Evolutionary conservation across 148 eudicot species (phyloP), one percentile per base, ranked within the genome.

Genomic region (Rhododendron kiyosumense): DNA sequence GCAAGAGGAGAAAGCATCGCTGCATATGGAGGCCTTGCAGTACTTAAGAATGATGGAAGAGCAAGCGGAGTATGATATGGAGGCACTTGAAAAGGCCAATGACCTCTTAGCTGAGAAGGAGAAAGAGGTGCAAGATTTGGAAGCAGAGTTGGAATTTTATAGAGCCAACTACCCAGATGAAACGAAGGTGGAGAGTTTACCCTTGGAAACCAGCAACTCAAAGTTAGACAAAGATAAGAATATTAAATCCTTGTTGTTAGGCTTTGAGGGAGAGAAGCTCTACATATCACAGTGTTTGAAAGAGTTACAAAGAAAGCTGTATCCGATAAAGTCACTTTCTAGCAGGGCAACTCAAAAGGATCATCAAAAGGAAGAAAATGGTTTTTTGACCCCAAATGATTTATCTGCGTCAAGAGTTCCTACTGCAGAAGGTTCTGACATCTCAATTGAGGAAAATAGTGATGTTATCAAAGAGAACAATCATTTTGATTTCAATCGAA

Each of bases 21-120:
- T 95, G 81, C 91, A 91, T 85, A 91, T 95, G 94, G 98, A 95
- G 84, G 98, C 98, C 24, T 90, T 91, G 84, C 98, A 95, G 73
- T 94, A 94, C 77, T 82, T 94, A 77, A 89, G 98, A 79, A 91
- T 94, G 96, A 93, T 95, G 96, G 98, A 95, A 67, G 96, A 95
- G 88, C 95, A 94, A 79, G 96, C 98, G 0, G 94, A 94, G 90
- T 91, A 93, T 78, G 95, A 92, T 88, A 89, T 93, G 89, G 94
- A 94, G 54, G 94, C 92, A 28, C 87, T 95, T 17, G 92, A 92
- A 85, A 92, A 89, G 81, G 95, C 95, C 71, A 93, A 94, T 81
- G 94, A 93, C 63, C 87, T 92, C 34, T 78, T 95, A 18, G 90
- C 93, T 63, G 95, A 95, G 61, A 95, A 85, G 88, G 98, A 95